Base-by-base conservation (phyloP, 306 rosid genomes). In the Mimosa bimucronata region DNA sequence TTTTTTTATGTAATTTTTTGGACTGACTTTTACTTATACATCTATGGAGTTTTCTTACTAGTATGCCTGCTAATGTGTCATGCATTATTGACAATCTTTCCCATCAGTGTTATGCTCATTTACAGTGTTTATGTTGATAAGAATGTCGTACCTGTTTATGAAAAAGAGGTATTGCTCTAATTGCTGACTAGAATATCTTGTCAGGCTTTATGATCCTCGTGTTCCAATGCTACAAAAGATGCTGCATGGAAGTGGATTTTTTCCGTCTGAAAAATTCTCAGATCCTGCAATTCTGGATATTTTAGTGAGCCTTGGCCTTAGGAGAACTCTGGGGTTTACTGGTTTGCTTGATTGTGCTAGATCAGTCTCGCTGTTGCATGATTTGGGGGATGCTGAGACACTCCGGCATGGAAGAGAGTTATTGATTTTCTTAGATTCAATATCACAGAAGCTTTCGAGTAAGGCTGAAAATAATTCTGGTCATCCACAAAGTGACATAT, bases 161-260 rank as follows among this genome's bases (percentile, higher is more conserved):
- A 70, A 69, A 23, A 74, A 34, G 5, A 34, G 38, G 66, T 46
- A 28, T 65, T 46, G 25, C 75, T 74, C 76, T 69, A 61, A 57
- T 77, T 68, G 62, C 73, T 79, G 77, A 85, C 79, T 85, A 53
- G 72, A 76, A 58, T 78, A 72, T 70, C 81, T 83, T 91, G 77
- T 46, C 97, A 94, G 98, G 94, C 97, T 94, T 48, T 94, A 94
- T 86, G 98, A 94, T 91, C 98, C 98, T 80, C 91, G 97, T 68
- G 88, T 88, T 77, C 88, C 90, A 53, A 87, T 84, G 86, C 81
- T 94, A 65, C 88, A 81, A 77, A 84, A 78, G 76, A 78, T 92
- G 91, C 88, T 94, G 84, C 91, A 86, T 76, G 82, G 76, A 74
- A 83, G 90, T 84, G 89, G 77, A 76, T 92, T 88, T 84, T 94